Evolutionary conservation across 2,329 filamentous ascomycete genomes (phyloP), one percentile per base, ranked within the genome.

Genomic region (Aspergillus cejpii): DNA sequence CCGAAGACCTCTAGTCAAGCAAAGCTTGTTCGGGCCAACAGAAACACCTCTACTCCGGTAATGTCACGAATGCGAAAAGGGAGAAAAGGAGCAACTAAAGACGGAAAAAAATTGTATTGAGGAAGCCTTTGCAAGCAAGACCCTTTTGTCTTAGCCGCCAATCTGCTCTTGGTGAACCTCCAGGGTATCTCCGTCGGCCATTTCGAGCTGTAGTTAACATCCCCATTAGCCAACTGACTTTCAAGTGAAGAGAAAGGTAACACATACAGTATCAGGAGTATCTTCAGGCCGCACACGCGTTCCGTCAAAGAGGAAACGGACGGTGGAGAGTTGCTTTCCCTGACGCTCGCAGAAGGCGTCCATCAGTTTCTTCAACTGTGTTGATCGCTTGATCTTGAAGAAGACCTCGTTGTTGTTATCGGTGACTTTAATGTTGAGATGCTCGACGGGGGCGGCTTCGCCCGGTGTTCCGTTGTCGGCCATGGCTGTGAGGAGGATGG

Each of bases 371-470:
- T 95, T 92, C 1, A 98, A 80, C 67, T 89, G 87, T 1, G 92
- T 98, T 17, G 85, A 89, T 28, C 90, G 81, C 83, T 98, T 98
- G 74, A 98, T 98, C 77, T 98, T 98, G 77, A 98, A 98, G 70
- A 97, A 98, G 60, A 98, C 91, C 67, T 98, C 92, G 67, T 98
- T 98, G 74, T 96, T 96, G 74, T 94, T 96, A 60, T 98, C 92
- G 0, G 92, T 97, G 11, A 98, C 92, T 69, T 98, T 98, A 74
- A 98, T 97, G 73, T 98, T 98, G 4, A 98, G 76, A 69, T 98
- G 92, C 72, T 97, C 91, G 23, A 74, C 74, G 44, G 74, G 72
- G 19, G 74, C 63, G 4, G 67, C 60, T 3, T 51, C 54, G 6
- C 47, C 47, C 7, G 46, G 49, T 14, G 28, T 38, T 42, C 47